Evolutionary conservation across 2,329 filamentous ascomycete genomes (phyloP).

Genomic region (Ceratocystis smalleyi): DNA sequence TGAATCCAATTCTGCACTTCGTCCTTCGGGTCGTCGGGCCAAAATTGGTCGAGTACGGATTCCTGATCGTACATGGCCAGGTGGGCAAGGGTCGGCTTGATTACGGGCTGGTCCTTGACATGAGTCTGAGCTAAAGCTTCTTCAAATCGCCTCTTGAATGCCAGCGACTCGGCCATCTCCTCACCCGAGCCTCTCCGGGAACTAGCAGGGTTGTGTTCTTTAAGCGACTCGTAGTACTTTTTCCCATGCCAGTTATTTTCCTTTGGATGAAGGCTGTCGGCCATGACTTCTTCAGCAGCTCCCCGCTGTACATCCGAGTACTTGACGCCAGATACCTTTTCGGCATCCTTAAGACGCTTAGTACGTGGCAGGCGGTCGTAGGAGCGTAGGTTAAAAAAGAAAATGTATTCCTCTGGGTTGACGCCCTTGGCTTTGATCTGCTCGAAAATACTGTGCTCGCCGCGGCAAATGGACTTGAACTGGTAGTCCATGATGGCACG

Average conservation of each 20-base stretch:
- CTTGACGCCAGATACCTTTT: constrained; percentile 64
- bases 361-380: constrained; percentile 89
- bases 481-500: constrained; percentile 97
- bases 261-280: constrained; percentile 36
- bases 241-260: constrained; percentile 53
- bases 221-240: constrained; percentile 12
- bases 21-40: constrained; percentile 60
- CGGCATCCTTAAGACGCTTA: constrained; percentile 53
- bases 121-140: constrained; percentile 23
- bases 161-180: constrained; percentile 36
- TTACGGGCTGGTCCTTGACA: constrained; percentile 19
- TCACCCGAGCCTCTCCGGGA: constrained; percentile 32
- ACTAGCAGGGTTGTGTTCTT: constrained; percentile 23
- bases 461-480: constrained; percentile 87
- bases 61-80: constrained; percentile 52
- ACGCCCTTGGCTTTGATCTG: constrained; percentile 58
- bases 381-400: constrained; percentile 82
- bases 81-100: constrained; percentile 44
- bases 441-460: constrained; percentile 78
- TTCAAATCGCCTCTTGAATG: constrained; percentile 24
- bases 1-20: constrained; percentile 85
- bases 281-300: constrained; percentile 79
- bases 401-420: constrained; percentile 67
- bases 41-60: constrained; percentile 51
- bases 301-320: constrained; percentile 80